A percentile compares a stretch with the other conserved stretches of the same genome.
phyloP scores from a whole-genome alignment of 2,329 filamentous ascomycete genomes.

The Sporothrix pseudoabietina region DNA sequence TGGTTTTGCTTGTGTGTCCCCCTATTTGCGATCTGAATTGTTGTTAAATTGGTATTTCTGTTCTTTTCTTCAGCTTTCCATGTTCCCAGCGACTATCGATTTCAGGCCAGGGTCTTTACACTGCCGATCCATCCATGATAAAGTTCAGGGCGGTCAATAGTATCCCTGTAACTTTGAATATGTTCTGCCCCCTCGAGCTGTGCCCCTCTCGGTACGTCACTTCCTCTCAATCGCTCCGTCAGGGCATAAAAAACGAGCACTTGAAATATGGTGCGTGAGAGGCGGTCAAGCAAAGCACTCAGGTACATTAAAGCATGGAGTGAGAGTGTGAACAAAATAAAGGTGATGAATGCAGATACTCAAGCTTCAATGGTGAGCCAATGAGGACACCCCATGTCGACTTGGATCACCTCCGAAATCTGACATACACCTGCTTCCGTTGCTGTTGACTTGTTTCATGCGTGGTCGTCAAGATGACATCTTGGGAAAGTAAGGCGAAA shows the following conservation, averaged over 20 bases:
- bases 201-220: background rate
- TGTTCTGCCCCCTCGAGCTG: too few relatives aligned
- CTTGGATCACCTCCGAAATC: slow-evolving; percentile 6
- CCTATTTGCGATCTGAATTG: background rate
- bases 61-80: slow-evolving; percentile 18
- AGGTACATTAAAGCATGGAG: background rate
- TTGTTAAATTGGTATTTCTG: background rate
- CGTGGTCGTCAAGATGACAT: background rate
- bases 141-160: background rate
- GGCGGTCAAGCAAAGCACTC: slow-evolving; percentile 13
- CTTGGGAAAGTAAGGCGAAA: background rate
- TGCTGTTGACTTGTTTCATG: slow-evolving; percentile 3
- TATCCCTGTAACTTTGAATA: background rate
- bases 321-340: background rate
- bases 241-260: background rate
- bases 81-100: background rate
- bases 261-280: slow-evolving; percentile 24
- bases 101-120: slow-evolving; percentile 7
- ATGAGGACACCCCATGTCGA: background rate
- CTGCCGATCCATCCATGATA: background rate
- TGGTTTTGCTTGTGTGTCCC: background rate
- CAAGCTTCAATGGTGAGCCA: background rate
- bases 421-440: background rate
- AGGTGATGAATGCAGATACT: background rate
- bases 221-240: too few relatives aligned